These are phyloP conservation scores for Cytidiella melzeri DNA, from an alignment of 768 basidiomycete species.

Conservation along the genomic window DNA sequence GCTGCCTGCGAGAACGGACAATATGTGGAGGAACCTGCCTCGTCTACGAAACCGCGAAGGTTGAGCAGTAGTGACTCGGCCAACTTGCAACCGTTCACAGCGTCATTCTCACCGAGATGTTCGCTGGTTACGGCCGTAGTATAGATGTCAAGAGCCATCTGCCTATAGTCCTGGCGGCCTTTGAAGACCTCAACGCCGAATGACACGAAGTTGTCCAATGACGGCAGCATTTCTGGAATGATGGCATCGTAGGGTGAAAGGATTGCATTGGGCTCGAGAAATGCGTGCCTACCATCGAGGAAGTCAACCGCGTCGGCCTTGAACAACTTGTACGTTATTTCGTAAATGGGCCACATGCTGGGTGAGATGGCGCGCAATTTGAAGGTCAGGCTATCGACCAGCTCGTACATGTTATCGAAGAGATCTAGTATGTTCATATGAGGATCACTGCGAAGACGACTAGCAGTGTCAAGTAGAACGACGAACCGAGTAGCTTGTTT, in stretches of 20 bases:
- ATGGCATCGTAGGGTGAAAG: neutral
- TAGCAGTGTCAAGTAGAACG: too few relatives aligned
- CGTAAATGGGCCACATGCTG: conserved; percentile 84
- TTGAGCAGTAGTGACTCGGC: conserved; percentile 80
- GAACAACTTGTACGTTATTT: conserved; percentile 77
- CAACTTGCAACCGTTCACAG: conserved; percentile 78
- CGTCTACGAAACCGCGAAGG: conserved; percentile 70
- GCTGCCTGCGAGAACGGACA: too few relatives aligned
- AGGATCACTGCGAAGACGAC: neutral
- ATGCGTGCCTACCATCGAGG: conserved; percentile 57
- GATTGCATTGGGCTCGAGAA: neutral
- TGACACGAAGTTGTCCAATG: conserved; percentile 83
- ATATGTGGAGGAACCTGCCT: conserved; percentile 53
- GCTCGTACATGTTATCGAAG: conserved; percentile 81
- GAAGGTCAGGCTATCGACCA: conserved; percentile 82
- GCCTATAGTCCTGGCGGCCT: conserved; percentile 64
- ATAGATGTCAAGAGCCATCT: conserved; percentile 81
- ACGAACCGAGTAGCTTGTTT: conserved; percentile 67
- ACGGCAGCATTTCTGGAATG: conserved; percentile 73
- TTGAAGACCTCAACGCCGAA: conserved; percentile 77
- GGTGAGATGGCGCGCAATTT: conserved; percentile 70
- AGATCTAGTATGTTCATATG: conserved; percentile 48
- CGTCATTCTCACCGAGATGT: conserved; percentile 78
- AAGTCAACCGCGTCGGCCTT: conserved; percentile 81
- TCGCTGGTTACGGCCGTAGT: conserved; percentile 61